Evolutionary conservation across 345 rosid genomes (phyloP), one percentile per base, ranked within the genome.

Genomic region (Microthlaspi erraticum): DNA sequence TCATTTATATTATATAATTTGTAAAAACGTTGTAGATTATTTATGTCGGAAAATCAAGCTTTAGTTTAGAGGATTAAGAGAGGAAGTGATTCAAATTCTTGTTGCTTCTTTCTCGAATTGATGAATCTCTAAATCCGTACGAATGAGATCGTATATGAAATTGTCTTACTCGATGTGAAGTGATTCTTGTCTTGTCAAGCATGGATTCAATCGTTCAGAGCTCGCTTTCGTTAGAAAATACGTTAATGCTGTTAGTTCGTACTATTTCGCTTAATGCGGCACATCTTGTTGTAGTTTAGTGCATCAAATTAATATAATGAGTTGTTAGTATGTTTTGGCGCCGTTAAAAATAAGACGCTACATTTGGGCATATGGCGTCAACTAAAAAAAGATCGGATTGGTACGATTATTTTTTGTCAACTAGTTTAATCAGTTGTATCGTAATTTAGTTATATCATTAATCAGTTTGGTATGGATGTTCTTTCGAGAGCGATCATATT

Each of bases 141-240:
- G 6, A 43, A 14, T 43, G 18, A 6, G 14, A 13, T 13, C 16
- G 16, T 39, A 12, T 12, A 12, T 39, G 4, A 26, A 26, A 26
- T 26, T 26, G 2, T 26, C 29, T 26, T 5, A 41, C 45, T 41
- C 16, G 14, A 2, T 58, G 6, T 7, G 29, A 19, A 37, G 33
- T 58, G 26, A 38, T 37, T 19, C 20, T 13, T 37, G 62, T 57
- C 16, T 34, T 57, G 14, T 18, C 31, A 12, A 52, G 34, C 17
- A 52, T 13, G 57, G n/a, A 29, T 52, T 51, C 16, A 26, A 51
- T 51, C 34, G 26, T 51, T 51, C 37, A 52, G 29, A 29, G 18
- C 10, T 52, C 57, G 10, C 2, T 29, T 52, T 1, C 18, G 37
- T 29, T 4, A 13, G 11, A 26, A 52, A 12, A 13, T 36, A 29